Evolutionary conservation across 179 eudicot genomes (phyloP), one percentile per base, ranked within the genome.

Genomic region (Drosera spatulata): DNA sequence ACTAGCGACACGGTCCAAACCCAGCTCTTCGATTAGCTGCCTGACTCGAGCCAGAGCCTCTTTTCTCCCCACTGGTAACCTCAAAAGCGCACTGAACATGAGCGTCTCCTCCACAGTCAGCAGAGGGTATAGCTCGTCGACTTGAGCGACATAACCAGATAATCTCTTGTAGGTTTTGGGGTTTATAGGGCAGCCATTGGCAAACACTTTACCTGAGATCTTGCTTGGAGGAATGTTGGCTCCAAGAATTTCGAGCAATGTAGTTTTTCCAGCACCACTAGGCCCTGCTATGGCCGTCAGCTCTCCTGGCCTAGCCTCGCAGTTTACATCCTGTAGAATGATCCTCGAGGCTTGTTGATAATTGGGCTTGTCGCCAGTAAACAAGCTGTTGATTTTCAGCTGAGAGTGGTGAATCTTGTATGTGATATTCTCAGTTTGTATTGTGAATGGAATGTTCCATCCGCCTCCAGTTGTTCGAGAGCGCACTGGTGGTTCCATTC

Each of bases 191-290:
- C 13, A 62, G 56, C 61, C 62, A 59, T 86, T 89, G 54, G 86
- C 62, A 40, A 89, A 67, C 3, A 89, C 83, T 39, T 79, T 60
- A 2, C 97, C 97, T 5, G 85, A 69, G 14, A 84, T 40, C 49
- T 55, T 72, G 6, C 73, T 59, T 7, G 75, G 75, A 0, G 80
- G 67, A 39, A 79, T 72, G 33, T 76, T 79, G 5, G 87, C 91
- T 0, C 87, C 87, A 3, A 89, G 79, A 48, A 84, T 84, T 56
- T 89, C 91, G 5, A 89, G 66, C 58, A 89, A 61, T 1, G 97
- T 79, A 4, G 97, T 86, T 63, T 89, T 89, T 2, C 97, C 97
- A 0, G 97, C 95, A 10, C 97, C 97, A 53, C 97, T 89, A 3
- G 97, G 89, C 4, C 97, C 97, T 3, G 89, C 97, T 39, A 89